Percentiles rank a stretch among this genome's conserved stretches.
These are phyloP conservation scores for Phallus indusiatus DNA, from an alignment of 768 basidiomycete genomes.

Conservation along the genomic window DNA sequence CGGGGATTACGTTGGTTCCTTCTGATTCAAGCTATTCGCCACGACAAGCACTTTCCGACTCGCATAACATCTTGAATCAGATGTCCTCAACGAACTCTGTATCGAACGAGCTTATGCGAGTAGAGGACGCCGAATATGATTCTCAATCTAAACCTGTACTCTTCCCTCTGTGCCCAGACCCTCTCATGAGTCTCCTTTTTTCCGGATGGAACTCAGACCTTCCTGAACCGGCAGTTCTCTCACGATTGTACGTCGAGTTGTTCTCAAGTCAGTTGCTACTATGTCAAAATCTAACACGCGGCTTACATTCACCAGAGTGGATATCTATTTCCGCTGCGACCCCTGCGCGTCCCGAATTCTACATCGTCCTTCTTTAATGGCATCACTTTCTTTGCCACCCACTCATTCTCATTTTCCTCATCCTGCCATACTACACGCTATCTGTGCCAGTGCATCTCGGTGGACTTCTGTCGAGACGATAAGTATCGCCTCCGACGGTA, in stretches of 20 bases:
- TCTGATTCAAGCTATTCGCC: conserved; percentile 4
- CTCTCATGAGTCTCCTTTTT: conserved; percentile 49
- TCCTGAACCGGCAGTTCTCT: conserved; percentile 61
- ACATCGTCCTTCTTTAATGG: conserved; percentile 70
- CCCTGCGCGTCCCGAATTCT: conserved; percentile 80
- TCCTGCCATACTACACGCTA: conserved; percentile 83
- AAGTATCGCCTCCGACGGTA: conserved; percentile 55
- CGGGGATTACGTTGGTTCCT: conserved; percentile 1
- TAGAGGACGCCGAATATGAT: not conserved
- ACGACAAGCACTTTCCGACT: not conserved
- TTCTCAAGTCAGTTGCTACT: not conserved
- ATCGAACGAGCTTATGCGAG: too few species aligned
- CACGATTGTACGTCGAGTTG: conserved; percentile 59
- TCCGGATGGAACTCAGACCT: conserved; percentile 82
- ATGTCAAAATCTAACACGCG: conserved; percentile 1
- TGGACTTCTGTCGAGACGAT: conserved; percentile 68
- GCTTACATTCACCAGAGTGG: conserved; percentile 45
- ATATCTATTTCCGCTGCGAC: conserved; percentile 82
- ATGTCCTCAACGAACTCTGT: not conserved
- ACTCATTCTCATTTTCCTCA: conserved; percentile 80
- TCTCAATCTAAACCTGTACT: conserved; percentile 37
- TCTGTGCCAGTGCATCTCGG: conserved; percentile 77
- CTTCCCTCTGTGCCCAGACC: conserved; percentile 5
- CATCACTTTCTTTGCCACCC: conserved; percentile 72
- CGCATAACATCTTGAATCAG: conserved; percentile 19